Evolutionary conservation across 148 eudicot species (phyloP), one percentile per base, ranked within the genome.

Genomic region (Cornus florida): DNA sequence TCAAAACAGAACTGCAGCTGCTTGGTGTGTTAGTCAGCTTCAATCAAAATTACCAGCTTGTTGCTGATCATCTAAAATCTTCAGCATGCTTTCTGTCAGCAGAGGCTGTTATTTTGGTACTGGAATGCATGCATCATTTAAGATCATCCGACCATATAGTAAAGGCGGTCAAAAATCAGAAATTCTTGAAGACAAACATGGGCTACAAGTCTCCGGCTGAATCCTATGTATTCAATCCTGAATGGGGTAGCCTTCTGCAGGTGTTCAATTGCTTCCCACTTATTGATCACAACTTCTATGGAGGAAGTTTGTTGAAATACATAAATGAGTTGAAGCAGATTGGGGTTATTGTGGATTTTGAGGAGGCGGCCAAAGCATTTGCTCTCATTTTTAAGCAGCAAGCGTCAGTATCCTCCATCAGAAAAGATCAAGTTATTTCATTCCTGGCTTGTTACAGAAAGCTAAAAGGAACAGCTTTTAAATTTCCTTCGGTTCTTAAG

Each of bases 181-280:
- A 79, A 65, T 90, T 90, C 80, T n/a, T 89, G 23, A 86, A 74
- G 78, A 86, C 94, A 43, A 85, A 72, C 74, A 41, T 35, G 20
- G n/a, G n/a, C n/a, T n/a, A n/a, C n/a, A n/a, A n/a, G n/a, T n/a
- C n/a, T n/a, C n/a, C n/a, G n/a, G n/a, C n/a, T n/a, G n/a, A n/a
- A n/a, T n/a, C n/a, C n/a, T n/a, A n/a, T n/a, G n/a, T n/a, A n/a
- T n/a, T n/a, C 78, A 81, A 90, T 82, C 81, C 78, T 71, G 77
- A 75, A 38, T 89, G 93, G 94, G 93, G 94, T 14, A 84, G 85
- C 70, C 84, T 92, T 65, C 74, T 92, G 69, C 72, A 78, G 82
- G 86, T 90, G 13, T 90, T 92, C 64, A 77, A 79, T 68, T 76
- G 79, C 60, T 88, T 89, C 69, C 84, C 93, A 7, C 73, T 77